phyloP scores from a whole-genome alignment of 83 land plant genomes.

The Diphasiastrum complanatum region DNA sequence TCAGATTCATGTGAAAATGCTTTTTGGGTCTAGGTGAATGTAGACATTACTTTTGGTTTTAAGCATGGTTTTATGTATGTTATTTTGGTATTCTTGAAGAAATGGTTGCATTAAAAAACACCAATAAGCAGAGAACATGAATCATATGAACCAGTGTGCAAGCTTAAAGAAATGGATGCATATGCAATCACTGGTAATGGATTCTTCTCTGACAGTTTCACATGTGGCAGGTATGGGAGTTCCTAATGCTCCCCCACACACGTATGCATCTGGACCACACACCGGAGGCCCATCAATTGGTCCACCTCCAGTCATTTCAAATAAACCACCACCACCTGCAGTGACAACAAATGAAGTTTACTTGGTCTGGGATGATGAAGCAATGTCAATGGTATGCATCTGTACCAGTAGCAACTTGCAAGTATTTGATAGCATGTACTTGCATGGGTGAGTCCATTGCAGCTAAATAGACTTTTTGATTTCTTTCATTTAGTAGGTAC shows the following conservation, averaged over 20 bases:
- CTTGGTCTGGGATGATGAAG: conserved; percentile 96
- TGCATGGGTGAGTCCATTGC: neutral
- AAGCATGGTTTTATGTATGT: too few species aligned
- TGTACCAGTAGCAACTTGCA: too few species aligned
- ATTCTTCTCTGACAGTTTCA: too few species aligned
- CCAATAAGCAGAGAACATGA: too few species aligned
- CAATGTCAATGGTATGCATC: conserved; percentile 83
- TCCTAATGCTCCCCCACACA: conserved; percentile 32
- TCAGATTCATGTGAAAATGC: too few species aligned
- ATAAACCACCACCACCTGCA: conserved; percentile 59
- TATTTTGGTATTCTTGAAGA: too few species aligned
- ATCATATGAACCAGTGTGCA: too few species aligned
- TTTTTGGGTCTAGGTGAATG: too few species aligned
- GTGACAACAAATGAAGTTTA: conserved; percentile 73
- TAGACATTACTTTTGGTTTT: too few species aligned
- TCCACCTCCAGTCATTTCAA: conserved; percentile 85
- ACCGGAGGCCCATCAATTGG: conserved; percentile 86
- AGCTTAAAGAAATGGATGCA: too few species aligned
- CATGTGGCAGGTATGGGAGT: conserved; percentile 13
- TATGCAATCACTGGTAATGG: too few species aligned
- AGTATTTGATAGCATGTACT: neutral
- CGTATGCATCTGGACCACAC: conserved; percentile 87
- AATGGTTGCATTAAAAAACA: too few species aligned
- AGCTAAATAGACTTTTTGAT: neutral
- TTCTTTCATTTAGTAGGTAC: neutral